Evolutionary conservation across 768 basidiomycete genomes (phyloP).

Genomic region (Kwoniella sp.): DNA sequence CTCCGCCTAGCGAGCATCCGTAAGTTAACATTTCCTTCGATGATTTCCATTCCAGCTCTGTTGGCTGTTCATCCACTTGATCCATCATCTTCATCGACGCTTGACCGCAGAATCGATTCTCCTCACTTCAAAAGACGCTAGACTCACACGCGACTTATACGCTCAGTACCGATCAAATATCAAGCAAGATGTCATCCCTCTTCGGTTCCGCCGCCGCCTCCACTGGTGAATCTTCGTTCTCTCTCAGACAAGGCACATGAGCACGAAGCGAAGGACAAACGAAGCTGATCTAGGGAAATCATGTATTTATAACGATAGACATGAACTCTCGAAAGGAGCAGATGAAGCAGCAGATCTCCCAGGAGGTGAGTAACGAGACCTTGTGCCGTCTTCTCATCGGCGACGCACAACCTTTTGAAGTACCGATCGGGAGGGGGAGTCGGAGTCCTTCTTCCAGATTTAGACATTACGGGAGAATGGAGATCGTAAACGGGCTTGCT

Average conservation of each 20-base stretch:
- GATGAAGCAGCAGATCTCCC: slow-evolving; percentile 54
- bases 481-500: too few species aligned
- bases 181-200: slow-evolving; percentile 33
- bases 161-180: background rate
- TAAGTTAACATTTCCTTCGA: background rate
- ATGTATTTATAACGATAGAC: slow-evolving; percentile 20
- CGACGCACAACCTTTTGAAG: too few species aligned
- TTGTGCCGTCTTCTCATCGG: too few species aligned
- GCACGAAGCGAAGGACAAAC: background rate
- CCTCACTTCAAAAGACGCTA: background rate
- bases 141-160: too few species aligned
- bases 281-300: background rate
- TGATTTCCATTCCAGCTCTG: background rate
- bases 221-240: slow-evolving; percentile 19
- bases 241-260: too few species aligned
- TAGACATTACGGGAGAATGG: too few species aligned
- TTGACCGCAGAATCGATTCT: background rate
- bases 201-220: slow-evolving; percentile 29
- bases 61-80: too few species aligned
- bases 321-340: slow-evolving; percentile 55
- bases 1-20: background rate
- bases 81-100: slow-evolving; percentile 15
- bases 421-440: too few species aligned
- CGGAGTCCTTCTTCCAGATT: too few species aligned
- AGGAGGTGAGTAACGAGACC: slow-evolving; percentile 39